phyloP scores from a whole-genome alignment of 148 eudicot species.

The Spergularia marina region DNA sequence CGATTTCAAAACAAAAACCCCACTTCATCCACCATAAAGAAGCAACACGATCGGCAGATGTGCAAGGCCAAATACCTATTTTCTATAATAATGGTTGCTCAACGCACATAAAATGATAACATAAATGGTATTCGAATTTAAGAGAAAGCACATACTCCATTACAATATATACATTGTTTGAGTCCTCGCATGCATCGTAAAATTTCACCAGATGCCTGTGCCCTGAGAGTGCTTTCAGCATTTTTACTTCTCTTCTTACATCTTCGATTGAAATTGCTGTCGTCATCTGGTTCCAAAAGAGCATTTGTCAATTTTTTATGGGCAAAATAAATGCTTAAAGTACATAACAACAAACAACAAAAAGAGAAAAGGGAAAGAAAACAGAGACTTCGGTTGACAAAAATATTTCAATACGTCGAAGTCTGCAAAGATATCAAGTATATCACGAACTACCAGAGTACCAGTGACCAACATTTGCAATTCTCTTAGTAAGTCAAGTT shows the following conservation, averaged over 20 bases:
- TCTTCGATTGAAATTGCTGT: slow-evolving; percentile 76
- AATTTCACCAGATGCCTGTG: slow-evolving; percentile 63
- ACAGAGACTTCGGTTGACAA: not conserved
- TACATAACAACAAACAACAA: not conserved
- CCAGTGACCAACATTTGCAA: not conserved
- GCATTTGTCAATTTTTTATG: not conserved
- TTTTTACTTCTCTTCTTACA: slow-evolving; percentile 71
- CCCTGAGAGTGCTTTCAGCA: slow-evolving; percentile 62
- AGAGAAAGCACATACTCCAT: slow-evolving; percentile 58
- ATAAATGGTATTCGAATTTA: slow-evolving; percentile 2
- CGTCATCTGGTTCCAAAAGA: slow-evolving; percentile 52
- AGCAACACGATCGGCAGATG: slow-evolving; percentile 1
- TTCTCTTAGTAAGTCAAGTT: not conserved
- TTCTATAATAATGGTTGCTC: not conserved
- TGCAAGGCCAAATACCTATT: not conserved
- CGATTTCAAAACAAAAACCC: not conserved
- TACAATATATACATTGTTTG: slow-evolving; percentile 62
- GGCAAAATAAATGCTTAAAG: not conserved
- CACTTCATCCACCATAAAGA: slow-evolving; percentile 9
- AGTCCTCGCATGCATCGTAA: slow-evolving; percentile 71
- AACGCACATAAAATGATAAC: not conserved
- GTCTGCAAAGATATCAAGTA: not conserved
- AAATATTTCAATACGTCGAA: not conserved
- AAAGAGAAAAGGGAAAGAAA: not conserved
- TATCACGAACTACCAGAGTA: not conserved